Conservation (phyloP, 768 basidiomycete species). For the Lactifluus pinguis region DNA sequence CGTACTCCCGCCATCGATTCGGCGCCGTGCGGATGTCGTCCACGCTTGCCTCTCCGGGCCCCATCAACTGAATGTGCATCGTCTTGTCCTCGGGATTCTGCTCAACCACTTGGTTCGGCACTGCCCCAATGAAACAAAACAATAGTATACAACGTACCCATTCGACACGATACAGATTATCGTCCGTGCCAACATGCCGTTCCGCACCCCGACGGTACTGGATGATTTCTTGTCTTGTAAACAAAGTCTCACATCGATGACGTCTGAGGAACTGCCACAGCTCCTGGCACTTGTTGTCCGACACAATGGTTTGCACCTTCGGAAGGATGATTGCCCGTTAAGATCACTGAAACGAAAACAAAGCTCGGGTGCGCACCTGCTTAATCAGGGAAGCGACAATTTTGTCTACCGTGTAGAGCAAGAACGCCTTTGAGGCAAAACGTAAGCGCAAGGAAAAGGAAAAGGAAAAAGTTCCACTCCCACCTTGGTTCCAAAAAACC, state of each 20-base stretch:
- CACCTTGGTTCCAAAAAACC: constrained; percentile 86
- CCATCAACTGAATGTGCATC: constrained; percentile 54
- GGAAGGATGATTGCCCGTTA: too few species aligned
- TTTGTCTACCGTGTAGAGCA: constrained; percentile 91
- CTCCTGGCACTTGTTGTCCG: constrained; percentile 82
- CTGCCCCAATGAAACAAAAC: not conserved
- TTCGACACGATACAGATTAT: constrained; percentile 69
- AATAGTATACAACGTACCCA: constrained; percentile 45
- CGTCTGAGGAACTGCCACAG: constrained; percentile 67
- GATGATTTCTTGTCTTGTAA: constrained; percentile 58
- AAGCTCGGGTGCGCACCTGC: constrained; percentile 50
- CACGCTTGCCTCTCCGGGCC: constrained; percentile 55
- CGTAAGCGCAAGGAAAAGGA: constrained; percentile 23
- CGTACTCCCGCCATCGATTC: constrained; percentile 65
- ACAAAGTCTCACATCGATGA: constrained; percentile 43
- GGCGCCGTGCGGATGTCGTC: constrained; percentile 40
- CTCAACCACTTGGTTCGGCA: constrained; percentile 7
- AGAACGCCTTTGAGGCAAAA: constrained; percentile 60
- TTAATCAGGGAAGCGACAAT: constrained; percentile 83
- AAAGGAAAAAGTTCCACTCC: constrained; percentile 19
- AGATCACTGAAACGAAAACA: not conserved
- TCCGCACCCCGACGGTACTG: constrained; percentile 77
- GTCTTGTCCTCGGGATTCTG: constrained; percentile 48
- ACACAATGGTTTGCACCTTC: constrained; percentile 76
- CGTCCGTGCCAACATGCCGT: constrained; percentile 61